A percentile compares a stretch with the other conserved stretches of the same genome.
Conservation (phyloP, 2,329 filamentous ascomycete genomes). For the Trichoderma koningii region DNA sequence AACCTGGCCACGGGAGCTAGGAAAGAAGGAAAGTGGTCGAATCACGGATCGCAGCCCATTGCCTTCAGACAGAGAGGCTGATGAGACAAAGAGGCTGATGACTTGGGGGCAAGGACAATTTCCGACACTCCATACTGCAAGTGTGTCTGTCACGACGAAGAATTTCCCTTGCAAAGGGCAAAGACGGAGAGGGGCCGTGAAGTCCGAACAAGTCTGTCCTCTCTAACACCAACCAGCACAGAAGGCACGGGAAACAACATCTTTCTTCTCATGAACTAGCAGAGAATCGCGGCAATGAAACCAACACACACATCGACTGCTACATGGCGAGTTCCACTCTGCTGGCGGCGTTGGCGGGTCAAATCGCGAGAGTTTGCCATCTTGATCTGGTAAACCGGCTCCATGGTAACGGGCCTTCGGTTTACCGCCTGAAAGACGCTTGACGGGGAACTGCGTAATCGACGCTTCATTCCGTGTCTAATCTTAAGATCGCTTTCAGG, state of each 20-base stretch:
- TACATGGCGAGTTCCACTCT: background rate
- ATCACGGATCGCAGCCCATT: background rate
- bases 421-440: background rate
- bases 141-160: background rate
- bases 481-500: background rate
- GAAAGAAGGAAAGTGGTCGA: background rate
- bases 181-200: background rate
- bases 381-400: background rate
- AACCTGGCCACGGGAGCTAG: slow-evolving; percentile 17
- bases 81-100: background rate
- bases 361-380: background rate
- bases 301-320: slow-evolving; percentile 1
- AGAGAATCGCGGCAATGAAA: background rate
- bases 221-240: background rate
- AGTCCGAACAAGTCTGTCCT: background rate
- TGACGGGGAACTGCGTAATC: slow-evolving; percentile 16
- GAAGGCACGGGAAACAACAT: background rate
- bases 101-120: background rate
- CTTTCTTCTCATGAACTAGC: background rate
- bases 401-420: background rate
- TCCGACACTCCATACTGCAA: background rate
- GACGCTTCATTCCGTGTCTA: slow-evolving; percentile 17
- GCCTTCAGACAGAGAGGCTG: background rate
- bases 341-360: slow-evolving; percentile 2
- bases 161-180: background rate